A percentile compares a stretch with the other conserved stretches of the same genome.
phyloP scores from a whole-genome alignment of 495 filamentous ascomycete species.

The Hypoxylon lenormandii region DNA sequence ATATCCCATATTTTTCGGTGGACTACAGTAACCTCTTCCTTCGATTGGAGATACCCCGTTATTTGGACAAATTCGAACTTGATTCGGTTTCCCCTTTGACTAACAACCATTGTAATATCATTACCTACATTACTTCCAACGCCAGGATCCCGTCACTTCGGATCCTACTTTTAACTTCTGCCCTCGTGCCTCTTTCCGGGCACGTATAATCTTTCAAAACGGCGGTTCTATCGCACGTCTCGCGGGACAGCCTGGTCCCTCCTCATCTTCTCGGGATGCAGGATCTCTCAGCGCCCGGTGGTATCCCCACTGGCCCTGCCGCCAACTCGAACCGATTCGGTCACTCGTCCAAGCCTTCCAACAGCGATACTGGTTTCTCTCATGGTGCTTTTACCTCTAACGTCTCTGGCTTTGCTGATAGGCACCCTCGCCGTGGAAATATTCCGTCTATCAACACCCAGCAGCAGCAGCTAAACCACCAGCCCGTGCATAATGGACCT shows the following conservation, averaged over 20 bases:
- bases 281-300: slow-evolving; percentile 71
- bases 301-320: slow-evolving; percentile 65
- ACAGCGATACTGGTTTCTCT: slow-evolving; percentile 87
- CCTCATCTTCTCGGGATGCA: slow-evolving; percentile 89
- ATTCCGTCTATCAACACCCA: slow-evolving; percentile 93
- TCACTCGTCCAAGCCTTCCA: slow-evolving; percentile 76
- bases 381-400: slow-evolving; percentile 90
- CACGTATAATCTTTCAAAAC: slow-evolving; percentile 73
- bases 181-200: slow-evolving; percentile 63
- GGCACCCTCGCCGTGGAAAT: slow-evolving; percentile 82
- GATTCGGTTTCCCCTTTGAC: slow-evolving; percentile 40
- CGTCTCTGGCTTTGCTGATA: slow-evolving; percentile 80
- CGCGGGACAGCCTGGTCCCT: slow-evolving; percentile 80
- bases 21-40: slow-evolving; percentile 37
- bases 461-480: slow-evolving; percentile 65
- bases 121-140: slow-evolving; percentile 38
- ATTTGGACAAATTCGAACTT: slow-evolving; percentile 46
- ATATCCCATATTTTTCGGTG: slow-evolving; percentile 43
- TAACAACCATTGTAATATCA: slow-evolving; percentile 49
- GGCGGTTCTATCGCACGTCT: slow-evolving; percentile 74
- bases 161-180: slow-evolving; percentile 50
- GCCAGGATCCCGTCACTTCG: slow-evolving; percentile 43
- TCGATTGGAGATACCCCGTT: slow-evolving; percentile 49
- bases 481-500: slow-evolving; percentile 60
- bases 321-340: slow-evolving; percentile 70